Conservation (phyloP, 345 rosid genomes). For the Salix koriyanagi region DNA sequence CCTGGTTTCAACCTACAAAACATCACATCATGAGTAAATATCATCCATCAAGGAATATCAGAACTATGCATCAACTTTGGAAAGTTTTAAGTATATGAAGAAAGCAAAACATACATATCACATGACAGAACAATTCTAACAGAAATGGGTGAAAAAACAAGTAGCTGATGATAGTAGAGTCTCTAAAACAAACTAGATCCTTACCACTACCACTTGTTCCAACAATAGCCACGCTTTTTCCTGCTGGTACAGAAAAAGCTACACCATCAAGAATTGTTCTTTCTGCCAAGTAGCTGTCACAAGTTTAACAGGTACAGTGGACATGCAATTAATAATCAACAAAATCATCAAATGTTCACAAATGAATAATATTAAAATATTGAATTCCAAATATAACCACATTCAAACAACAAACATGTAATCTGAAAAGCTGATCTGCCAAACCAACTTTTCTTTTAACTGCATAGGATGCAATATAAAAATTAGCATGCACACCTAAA, state of each 20-base stretch:
- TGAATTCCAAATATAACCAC: neutral
- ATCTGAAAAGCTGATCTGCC: neutral
- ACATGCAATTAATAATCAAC: slow-evolving; percentile 10
- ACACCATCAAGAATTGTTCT: slow-evolving; percentile 91
- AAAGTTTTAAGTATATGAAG: neutral
- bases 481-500: neutral
- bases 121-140: neutral
- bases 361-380: neutral
- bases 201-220: slow-evolving; percentile 99
- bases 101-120: neutral
- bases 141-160: neutral
- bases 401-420: neutral
- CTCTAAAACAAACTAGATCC: slow-evolving; percentile 12
- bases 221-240: slow-evolving; percentile 95
- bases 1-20: neutral
- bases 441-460: neutral
- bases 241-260: slow-evolving; percentile 84
- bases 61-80: neutral
- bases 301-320: slow-evolving; percentile 18
- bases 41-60: neutral
- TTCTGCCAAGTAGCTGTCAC: slow-evolving; percentile 67
- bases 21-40: neutral
- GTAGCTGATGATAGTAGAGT: neutral
- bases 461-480: neutral
- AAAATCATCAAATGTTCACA: neutral